Percentiles rank a stretch among this genome's conserved stretches.
Conservation (phyloP, 2,329 filamentous ascomycete species). For the Verticillium isaacii region DNA sequence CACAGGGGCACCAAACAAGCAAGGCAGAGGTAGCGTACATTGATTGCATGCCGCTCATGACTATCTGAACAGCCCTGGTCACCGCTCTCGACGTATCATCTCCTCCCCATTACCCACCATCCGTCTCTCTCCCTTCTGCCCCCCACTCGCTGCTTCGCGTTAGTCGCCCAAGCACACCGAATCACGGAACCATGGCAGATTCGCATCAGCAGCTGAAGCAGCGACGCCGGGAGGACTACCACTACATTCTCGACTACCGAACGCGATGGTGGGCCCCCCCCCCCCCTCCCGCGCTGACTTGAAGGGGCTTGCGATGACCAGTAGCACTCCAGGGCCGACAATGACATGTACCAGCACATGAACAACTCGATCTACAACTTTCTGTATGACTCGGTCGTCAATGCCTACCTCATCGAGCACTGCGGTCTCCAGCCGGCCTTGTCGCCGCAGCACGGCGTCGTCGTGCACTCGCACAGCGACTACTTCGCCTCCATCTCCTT, state of each 20-base stretch:
- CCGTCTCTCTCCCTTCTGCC: neutral
- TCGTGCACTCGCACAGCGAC: constrained; percentile 80
- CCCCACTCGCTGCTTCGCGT: neutral
- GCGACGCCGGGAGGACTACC: constrained; percentile 67
- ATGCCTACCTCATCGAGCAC: constrained; percentile 77
- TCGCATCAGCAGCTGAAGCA: constrained; percentile 42
- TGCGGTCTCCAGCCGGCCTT: constrained; percentile 69
- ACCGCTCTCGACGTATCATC: neutral
- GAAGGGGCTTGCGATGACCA: constrained; percentile 5
- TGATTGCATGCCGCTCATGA: neutral
- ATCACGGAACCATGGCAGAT: neutral
- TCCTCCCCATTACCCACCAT: neutral
- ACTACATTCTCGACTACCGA: constrained; percentile 73
- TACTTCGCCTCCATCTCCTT: constrained; percentile 81
- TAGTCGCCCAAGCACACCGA: neutral
- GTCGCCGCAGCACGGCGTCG: constrained; percentile 72
- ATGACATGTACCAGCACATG: constrained; percentile 92
- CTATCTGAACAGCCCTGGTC: neutral
- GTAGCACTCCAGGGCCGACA: constrained; percentile 64
- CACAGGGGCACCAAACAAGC: neutral
- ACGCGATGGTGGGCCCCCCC: constrained; percentile 67
- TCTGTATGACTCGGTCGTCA: constrained; percentile 87
- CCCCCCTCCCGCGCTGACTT: neutral
- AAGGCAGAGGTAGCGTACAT: neutral
- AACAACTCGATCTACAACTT: constrained; percentile 88